These are phyloP conservation scores for Pythium monospermum DNA, from an alignment of 352 stramenopile genomes.

Conservation along the genomic window DNA sequence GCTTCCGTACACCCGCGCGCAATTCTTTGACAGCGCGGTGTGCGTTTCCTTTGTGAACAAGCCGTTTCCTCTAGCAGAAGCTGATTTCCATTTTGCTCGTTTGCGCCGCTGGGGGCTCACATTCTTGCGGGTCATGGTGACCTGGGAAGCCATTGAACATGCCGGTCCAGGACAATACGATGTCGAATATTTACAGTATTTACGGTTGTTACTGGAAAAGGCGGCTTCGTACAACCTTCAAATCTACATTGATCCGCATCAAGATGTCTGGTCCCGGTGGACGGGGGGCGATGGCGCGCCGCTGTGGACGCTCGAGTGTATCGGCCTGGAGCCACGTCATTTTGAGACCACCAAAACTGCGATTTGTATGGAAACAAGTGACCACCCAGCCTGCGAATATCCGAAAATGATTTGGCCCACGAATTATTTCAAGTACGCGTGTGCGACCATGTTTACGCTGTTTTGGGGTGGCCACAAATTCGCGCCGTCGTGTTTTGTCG, in stretches of 20 bases:
- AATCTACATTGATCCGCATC: slow-evolving; percentile 89
- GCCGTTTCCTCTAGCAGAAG: slow-evolving; percentile 82
- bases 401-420: slow-evolving; percentile 92
- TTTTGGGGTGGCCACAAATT: slow-evolving; percentile 81
- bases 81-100: slow-evolving; percentile 66
- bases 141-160: slow-evolving; percentile 90
- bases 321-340: slow-evolving; percentile 71
- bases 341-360: slow-evolving; percentile 75
- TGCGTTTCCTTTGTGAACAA: slow-evolving; percentile 71
- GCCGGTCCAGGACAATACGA: slow-evolving; percentile 79
- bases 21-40: slow-evolving; percentile 48
- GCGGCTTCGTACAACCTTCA: slow-evolving; percentile 62
- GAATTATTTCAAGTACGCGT: slow-evolving; percentile 89
- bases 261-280: slow-evolving; percentile 91
- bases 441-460: slow-evolving; percentile 90
- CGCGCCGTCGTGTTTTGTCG: slow-evolving; percentile 63
- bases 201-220: slow-evolving; percentile 54
- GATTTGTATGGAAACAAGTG: slow-evolving; percentile 59
- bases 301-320: slow-evolving; percentile 81
- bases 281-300: slow-evolving; percentile 87
- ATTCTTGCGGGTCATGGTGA: slow-evolving; percentile 80
- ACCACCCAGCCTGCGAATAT: slow-evolving; percentile 26
- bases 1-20: slow-evolving; percentile 11
- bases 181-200: slow-evolving; percentile 76
- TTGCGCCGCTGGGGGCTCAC: slow-evolving; percentile 83